Evolutionary conservation across 2,329 filamentous ascomycete genomes (phyloP).

Genomic region (Microdochium nivale): DNA sequence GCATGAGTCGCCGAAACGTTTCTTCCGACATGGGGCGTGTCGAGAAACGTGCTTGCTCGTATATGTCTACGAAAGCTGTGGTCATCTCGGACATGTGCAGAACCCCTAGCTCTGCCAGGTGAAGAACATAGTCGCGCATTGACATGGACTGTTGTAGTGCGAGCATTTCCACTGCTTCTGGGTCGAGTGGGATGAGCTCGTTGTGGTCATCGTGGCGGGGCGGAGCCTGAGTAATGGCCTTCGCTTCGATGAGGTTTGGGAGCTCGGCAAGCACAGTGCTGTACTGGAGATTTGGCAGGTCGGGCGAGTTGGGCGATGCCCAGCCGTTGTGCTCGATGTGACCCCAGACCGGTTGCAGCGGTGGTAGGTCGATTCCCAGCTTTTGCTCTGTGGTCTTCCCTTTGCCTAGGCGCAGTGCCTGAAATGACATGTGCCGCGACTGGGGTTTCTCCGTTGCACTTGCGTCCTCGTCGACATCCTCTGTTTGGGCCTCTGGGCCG

Average conservation of each 20-base stretch:
- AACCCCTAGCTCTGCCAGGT: constrained; percentile 61
- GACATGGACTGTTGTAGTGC: constrained; percentile 64
- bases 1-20: constrained; percentile 74
- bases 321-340: constrained; percentile 81
- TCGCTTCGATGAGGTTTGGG: constrained; percentile 84
- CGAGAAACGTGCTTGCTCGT: constrained; percentile 82
- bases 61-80: constrained; percentile 61
- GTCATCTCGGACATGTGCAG: constrained; percentile 28
- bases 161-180: constrained; percentile 61
- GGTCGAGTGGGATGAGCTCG: constrained; percentile 45
- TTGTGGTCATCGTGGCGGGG: constrained; percentile 30
- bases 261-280: constrained; percentile 73
- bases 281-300: constrained; percentile 78
- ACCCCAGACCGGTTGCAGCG: constrained; percentile 60
- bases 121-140: constrained; percentile 68
- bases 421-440: background rate
- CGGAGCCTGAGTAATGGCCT: constrained; percentile 78
- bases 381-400: constrained; percentile 26
- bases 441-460: background rate
- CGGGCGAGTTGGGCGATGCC: constrained; percentile 68
- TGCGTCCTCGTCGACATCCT: constrained; percentile 3
- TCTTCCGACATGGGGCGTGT: constrained; percentile 56
- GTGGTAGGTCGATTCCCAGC: constrained; percentile 37
- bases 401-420: constrained; percentile 22
- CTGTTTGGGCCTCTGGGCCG: constrained; percentile 4